Evolutionary conservation across 805 yeast genomes (phyloP).

Genomic region (Wickerhamomyces rabaulensis): DNA sequence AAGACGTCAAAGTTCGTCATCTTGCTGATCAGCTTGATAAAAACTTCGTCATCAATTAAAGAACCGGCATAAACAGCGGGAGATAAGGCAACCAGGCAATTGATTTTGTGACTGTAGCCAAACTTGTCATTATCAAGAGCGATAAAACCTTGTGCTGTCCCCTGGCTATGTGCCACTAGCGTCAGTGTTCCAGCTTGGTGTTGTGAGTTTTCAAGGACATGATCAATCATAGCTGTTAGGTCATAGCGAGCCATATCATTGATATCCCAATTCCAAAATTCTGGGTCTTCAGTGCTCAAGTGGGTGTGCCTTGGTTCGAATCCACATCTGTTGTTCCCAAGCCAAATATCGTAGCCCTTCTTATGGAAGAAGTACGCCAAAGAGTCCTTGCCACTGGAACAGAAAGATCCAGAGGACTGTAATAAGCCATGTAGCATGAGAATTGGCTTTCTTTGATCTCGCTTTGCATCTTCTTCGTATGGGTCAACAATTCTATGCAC

Average conservation of each 20-base stretch:
- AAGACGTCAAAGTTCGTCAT: constrained; percentile 43
- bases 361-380: constrained; percentile 53
- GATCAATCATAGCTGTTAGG: constrained; percentile 64
- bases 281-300: constrained; percentile 35
- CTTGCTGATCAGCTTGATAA: constrained; percentile 57
- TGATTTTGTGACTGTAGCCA: constrained; percentile 47
- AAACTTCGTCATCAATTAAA: constrained; percentile 54
- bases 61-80: constrained; percentile 92
- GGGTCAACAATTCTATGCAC: constrained; percentile 61
- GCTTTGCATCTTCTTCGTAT: constrained; percentile 14
- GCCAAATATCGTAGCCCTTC: constrained; percentile 80
- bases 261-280: constrained; percentile 94
- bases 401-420: constrained; percentile 81
- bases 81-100: constrained; percentile 70
- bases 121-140: constrained; percentile 51
- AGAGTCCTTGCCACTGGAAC: constrained; percentile 78
- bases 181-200: constrained; percentile 41
- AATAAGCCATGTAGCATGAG: constrained; percentile 80
- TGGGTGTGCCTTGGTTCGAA: constrained; percentile 63
- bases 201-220: constrained; percentile 40
- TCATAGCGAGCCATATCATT: constrained; percentile 78
- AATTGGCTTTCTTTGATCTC: constrained; percentile 50
- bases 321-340: constrained; percentile 89
- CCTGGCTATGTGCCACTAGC: constrained; percentile 85
- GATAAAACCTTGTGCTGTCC: constrained; percentile 80